These are phyloP conservation scores for Piedraia hortae DNA, from an alignment of 2,329 filamentous ascomycete species.

Conservation along the genomic window DNA sequence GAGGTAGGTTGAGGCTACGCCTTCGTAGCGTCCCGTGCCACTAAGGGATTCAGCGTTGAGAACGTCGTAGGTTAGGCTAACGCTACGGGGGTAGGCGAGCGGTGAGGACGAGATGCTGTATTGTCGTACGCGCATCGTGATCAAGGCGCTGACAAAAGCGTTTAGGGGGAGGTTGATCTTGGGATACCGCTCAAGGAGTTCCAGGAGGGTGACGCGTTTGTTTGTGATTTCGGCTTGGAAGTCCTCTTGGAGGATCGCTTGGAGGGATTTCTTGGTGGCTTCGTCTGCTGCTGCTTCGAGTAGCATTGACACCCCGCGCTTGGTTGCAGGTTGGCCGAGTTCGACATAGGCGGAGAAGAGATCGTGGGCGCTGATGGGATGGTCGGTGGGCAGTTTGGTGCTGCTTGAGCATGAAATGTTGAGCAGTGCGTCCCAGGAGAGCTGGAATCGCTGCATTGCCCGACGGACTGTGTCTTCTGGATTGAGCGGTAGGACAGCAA, in stretches of 20 bases:
- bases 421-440: conserved; percentile 36
- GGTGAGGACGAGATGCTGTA: conserved; percentile 13
- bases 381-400: conserved; percentile 36
- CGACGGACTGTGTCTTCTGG: conserved; percentile 31
- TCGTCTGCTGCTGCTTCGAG: conserved; percentile 23
- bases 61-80: conserved; percentile 35
- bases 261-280: conserved; percentile 22
- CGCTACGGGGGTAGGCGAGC: conserved; percentile 7
- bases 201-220: conserved; percentile 28
- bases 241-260: conserved; percentile 15
- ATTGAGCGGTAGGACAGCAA: conserved; percentile 37
- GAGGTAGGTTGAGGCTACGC: conserved; percentile 19
- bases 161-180: conserved; percentile 33
- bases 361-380: conserved; percentile 31
- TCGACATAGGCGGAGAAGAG: conserved; percentile 46
- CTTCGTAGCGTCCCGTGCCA: conserved; percentile 13
- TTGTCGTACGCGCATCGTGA: conserved; percentile 33
- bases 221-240: conserved; percentile 15
- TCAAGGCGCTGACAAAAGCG: conserved; percentile 42
- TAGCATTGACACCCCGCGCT: conserved; percentile 27
- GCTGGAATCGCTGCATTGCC: conserved; percentile 33
- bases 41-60: conserved; percentile 7
- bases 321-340: conserved; percentile 42
- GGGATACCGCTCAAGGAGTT: conserved; percentile 38
- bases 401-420: conserved; percentile 24